A percentile compares a stretch with the other conserved stretches of the same genome.
These are phyloP conservation scores for Cercospora sp. DNA, from an alignment of 2,329 filamentous ascomycete species.

Conservation along the genomic window DNA sequence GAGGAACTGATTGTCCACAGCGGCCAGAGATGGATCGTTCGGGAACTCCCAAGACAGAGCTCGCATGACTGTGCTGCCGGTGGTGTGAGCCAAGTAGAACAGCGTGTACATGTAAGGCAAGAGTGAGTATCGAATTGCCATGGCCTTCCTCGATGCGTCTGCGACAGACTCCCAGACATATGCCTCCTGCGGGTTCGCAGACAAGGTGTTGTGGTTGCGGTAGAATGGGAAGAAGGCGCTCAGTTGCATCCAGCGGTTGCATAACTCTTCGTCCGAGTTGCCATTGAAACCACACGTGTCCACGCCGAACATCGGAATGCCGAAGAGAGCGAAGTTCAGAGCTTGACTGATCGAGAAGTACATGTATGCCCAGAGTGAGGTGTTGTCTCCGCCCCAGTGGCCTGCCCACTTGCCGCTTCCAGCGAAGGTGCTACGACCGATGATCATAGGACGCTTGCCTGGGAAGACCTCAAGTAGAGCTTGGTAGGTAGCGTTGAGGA, in stretches of 20 bases:
- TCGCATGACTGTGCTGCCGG: slow-evolving; percentile 69
- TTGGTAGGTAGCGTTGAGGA: slow-evolving; percentile 74
- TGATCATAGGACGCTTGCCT: slow-evolving; percentile 75
- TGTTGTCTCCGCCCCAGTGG: slow-evolving; percentile 71
- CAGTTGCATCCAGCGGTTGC: slow-evolving; percentile 36
- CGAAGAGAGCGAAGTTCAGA: slow-evolving; percentile 71
- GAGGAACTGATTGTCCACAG: slow-evolving; percentile 70
- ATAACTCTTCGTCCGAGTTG: slow-evolving; percentile 34
- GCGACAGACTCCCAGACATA: slow-evolving; percentile 68
- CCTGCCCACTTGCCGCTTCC: slow-evolving; percentile 74
- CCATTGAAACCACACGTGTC: slow-evolving; percentile 59
- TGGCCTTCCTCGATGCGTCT: slow-evolving; percentile 64
- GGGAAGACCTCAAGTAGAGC: slow-evolving; percentile 66
- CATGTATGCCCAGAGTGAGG: slow-evolving; percentile 72
- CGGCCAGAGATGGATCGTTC: slow-evolving; percentile 65
- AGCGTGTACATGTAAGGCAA: slow-evolving; percentile 77
- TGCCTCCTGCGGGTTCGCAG: slow-evolving; percentile 66
- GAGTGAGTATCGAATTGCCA: slow-evolving; percentile 68
- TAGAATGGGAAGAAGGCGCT: slow-evolving; percentile 76
- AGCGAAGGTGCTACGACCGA: slow-evolving; percentile 78
- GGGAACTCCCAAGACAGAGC: slow-evolving; percentile 75
- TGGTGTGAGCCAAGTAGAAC: slow-evolving; percentile 65
- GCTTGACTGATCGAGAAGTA: slow-evolving; percentile 76
- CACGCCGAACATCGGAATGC: slow-evolving; percentile 73
- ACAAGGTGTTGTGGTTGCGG: slow-evolving; percentile 70